Base-by-base conservation (phyloP, 352 stramenopile species). In the Aphanomyces invadans region DNA sequence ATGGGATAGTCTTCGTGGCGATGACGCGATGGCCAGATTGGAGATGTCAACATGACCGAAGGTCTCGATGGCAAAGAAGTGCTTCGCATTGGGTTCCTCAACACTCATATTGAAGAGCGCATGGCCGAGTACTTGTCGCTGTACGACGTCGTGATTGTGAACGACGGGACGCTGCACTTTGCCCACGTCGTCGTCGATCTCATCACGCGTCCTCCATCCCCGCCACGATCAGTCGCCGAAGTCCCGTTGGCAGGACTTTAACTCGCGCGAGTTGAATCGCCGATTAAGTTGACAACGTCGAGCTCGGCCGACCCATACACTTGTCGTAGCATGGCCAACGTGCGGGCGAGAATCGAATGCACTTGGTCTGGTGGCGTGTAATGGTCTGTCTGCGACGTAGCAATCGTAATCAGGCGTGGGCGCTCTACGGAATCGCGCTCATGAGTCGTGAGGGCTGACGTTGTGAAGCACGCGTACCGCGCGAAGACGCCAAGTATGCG, bases 341-440 rank as follows among this genome's bases (percentile, higher is more conserved):
- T 75, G 25, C 60, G 65, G 11, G 68, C 31, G 0, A 85, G 69
- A 9, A 93, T 77, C 15, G 70, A 42, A 26, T 84, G 71, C 0
- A 86, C 52, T 54, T 93, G 83, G 44, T 87, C 70, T 0, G 76
- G 74, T 4, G 86, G 87, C 25, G 91, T 74, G 65, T 82, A 95
- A 29, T 82, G 62, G 48, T 95, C 87, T 2, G 74, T 73, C 1
- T 77, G 83, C 4, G 87, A 95, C 56, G 87, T 92, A 4, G 87
- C 86, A 23, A 95, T 83, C 4, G 86, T 93, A 48, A 95, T 78
- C n/a, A 95, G 67, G 11, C 72, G 64, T n/a, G 87, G 87, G 65
- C 65, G 72, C 33, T 74, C 70, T 17, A 15, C 26, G 7, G 12
- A 42, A 3, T 26, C 28, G 3, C 3, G 26, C 19, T 48, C 39